phyloP scores from a whole-genome alignment of 306 rosid species.

The Sophora flavescens region DNA sequence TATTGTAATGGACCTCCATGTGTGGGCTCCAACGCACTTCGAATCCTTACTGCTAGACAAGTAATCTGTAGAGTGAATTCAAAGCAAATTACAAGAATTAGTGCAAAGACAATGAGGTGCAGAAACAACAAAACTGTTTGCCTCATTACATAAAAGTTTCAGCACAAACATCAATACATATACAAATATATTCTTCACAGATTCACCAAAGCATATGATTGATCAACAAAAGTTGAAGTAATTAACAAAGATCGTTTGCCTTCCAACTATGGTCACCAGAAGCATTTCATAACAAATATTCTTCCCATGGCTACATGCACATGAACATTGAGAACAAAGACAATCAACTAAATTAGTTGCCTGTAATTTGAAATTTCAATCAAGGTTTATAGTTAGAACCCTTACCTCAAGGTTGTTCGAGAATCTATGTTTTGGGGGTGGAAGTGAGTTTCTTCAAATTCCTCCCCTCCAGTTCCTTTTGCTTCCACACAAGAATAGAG shows the following conservation, averaged over 20 bases:
- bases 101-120: conserved; percentile 26
- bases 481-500: too few relatives aligned
- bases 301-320: too few relatives aligned
- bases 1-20: conserved; percentile 85
- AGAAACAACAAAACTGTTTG: conserved; percentile 18
- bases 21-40: conserved; percentile 92
- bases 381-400: too few relatives aligned
- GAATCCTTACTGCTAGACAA: conserved; percentile 48
- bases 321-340: too few relatives aligned
- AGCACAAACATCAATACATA: conserved; percentile 26
- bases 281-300: too few relatives aligned
- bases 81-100: conserved; percentile 17
- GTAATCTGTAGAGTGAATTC: conserved; percentile 46
- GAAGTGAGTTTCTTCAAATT: too few relatives aligned
- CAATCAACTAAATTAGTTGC: too few relatives aligned
- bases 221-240: conserved; percentile 38
- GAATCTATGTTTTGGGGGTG: too few relatives aligned
- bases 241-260: conserved; percentile 25
- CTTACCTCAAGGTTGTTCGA: too few relatives aligned
- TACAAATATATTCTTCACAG: conserved; percentile 53
- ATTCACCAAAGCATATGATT: conserved; percentile 41
- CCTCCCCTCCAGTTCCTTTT: too few relatives aligned
- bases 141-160: conserved; percentile 9
- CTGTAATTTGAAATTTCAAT: too few relatives aligned
- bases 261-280: too few relatives aligned